A percentile compares a stretch with the other conserved stretches of the same genome.
Evolutionary conservation across 2,329 filamentous ascomycete species (phyloP).

Genomic region (Diplodia mutila): DNA sequence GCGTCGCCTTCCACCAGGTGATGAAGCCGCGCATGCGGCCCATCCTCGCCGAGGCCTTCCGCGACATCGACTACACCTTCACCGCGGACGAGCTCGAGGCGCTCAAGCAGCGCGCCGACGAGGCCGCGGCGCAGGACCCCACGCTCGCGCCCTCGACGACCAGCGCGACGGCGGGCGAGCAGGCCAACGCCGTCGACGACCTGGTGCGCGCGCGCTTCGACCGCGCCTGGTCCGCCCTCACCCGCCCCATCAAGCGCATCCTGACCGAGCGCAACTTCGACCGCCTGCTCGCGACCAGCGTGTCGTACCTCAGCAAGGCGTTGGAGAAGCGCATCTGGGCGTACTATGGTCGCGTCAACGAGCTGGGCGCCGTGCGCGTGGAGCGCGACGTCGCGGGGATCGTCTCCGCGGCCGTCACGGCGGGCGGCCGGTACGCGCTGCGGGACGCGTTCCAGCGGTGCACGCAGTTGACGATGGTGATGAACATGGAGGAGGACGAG

Average conservation of each 20-base stretch:
- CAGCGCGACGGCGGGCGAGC: conserved; percentile 42
- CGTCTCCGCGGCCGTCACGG: conserved; percentile 64
- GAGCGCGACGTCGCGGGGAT: conserved; percentile 84
- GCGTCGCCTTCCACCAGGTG: conserved; percentile 85
- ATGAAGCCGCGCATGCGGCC: conserved; percentile 83
- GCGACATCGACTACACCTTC: conserved; percentile 81
- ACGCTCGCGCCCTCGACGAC: conserved; percentile 20
- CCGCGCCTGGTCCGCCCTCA: conserved; percentile 81
- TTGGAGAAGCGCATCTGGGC: conserved; percentile 88
- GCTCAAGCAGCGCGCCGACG: conserved; percentile 36
- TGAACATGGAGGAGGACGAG: conserved; percentile 95
- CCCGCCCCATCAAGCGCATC: conserved; percentile 81
- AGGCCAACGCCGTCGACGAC: conserved; percentile 53
- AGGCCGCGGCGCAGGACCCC: conserved; percentile 22
- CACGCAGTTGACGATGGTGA: conserved; percentile 79
- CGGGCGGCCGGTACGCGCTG: conserved; percentile 73
- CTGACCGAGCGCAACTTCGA: conserved; percentile 78
- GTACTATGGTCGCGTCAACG: conserved; percentile 77
- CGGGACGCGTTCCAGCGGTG: conserved; percentile 77
- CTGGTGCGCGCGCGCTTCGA: conserved; percentile 80
- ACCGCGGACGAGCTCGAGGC: conserved; percentile 61
- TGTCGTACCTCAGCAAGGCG: conserved; percentile 73
- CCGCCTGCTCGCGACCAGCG: conserved; percentile 73
- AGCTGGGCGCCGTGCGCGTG: conserved; percentile 78
- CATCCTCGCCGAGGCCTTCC: conserved; percentile 84